Percentiles rank a stretch among this genome's conserved stretches.
Conservation (phyloP, 495 filamentous ascomycete species). For the Hyaloscypha variabilis region DNA sequence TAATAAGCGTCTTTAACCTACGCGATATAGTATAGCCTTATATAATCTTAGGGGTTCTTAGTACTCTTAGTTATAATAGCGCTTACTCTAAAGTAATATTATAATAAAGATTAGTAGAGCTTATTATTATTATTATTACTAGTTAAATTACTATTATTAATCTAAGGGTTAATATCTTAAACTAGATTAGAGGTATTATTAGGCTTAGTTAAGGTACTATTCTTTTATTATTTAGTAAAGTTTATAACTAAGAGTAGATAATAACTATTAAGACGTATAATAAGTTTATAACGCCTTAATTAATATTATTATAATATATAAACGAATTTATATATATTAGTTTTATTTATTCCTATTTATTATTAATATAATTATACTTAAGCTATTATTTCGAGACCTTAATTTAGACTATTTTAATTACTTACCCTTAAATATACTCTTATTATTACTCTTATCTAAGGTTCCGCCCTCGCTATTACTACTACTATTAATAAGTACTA, state of each 20-base stretch:
- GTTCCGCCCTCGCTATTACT: conserved; percentile 2
- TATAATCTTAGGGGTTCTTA: too few relatives aligned
- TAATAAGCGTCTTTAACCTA: conserved; percentile 10
- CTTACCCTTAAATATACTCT: conserved; percentile 7
- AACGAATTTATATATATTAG: conserved; percentile 16
- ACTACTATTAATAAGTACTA: neutral
- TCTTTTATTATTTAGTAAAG: neutral
- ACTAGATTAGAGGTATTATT: conserved; percentile 7
- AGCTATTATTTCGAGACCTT: conserved; percentile 2
- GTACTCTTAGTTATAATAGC: neutral
- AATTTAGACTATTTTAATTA: conserved; percentile 13
- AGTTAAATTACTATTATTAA: conserved; percentile 2
- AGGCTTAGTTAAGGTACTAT: conserved; percentile 1
- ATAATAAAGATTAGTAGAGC: conserved; percentile 19
- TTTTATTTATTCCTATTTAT: neutral
- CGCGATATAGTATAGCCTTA: too few relatives aligned
- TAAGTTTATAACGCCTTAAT: conserved; percentile 14
- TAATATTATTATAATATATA: conserved; percentile 12
- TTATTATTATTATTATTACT: conserved; percentile 19
- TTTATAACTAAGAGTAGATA: too few relatives aligned
- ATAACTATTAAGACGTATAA: neutral
- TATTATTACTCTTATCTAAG: conserved; percentile 9
- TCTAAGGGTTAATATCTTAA: conserved; percentile 17
- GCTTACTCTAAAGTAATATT: conserved; percentile 16
- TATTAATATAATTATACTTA: conserved; percentile 15